Evolutionary conservation across 805 yeast species (phyloP), one percentile per base, ranked within the genome.

Genomic region (Sporopachydermia quercuum): DNA sequence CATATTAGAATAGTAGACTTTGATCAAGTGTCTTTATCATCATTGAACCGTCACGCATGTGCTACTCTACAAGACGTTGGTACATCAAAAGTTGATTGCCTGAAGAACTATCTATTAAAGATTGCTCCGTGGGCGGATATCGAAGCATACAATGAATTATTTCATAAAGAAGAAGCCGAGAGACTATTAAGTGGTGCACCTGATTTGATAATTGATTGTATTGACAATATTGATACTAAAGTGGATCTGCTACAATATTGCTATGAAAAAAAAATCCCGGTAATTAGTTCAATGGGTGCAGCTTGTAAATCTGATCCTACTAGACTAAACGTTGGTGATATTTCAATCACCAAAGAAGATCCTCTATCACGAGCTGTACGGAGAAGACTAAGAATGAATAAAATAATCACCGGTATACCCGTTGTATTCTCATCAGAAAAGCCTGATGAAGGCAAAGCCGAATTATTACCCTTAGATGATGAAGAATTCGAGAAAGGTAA

Each of bases 271-370:
- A 57, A 66, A 1, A 54, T 89, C 23, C 73, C 71, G n/a, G 80
- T 86, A 19, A 71, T 91, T 34, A 77, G 94, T 3, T 82, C 96
- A 1, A 93, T 93, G 76, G 99, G 99, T 18, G 97, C 99, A 1
- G 94, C 96, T 3, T 80, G 95, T 49, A 91, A 91, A 57, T 79
- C 94, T 39, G 99, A 91, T 55, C 93, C 97, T 8, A 79, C 96
- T 2, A 68, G 97, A 51, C 74, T 91, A 42, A 82, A 85, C 54
- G 70, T 91, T 35, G 86, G 86, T 23, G 99, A 91, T 58, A 74
- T 91, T 40, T 77, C 93, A 23, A 73, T 71, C 39, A 83, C 98
- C 0, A 89, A 82, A 51, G 99, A 91, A 58, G 99, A 91, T 57
- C 91, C 96, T 4, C 65, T 91, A 43, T 83, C 96, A 11, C 72